These are phyloP conservation scores for Cynara cardunculus DNA, from an alignment of 129 eudicot species.

Conservation along the genomic window DNA sequence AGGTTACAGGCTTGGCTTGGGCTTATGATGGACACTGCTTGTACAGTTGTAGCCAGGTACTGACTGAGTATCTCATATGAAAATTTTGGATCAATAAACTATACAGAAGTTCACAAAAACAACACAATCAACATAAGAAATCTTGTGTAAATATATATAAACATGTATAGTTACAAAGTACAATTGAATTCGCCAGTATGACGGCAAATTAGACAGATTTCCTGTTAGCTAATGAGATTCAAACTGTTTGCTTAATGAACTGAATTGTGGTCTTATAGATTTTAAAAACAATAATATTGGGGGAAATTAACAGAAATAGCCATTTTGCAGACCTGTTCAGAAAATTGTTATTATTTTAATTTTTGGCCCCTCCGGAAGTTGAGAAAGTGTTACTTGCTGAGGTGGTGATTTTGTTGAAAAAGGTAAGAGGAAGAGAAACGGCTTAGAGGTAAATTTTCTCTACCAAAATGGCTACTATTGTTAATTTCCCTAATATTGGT, in stretches of 20 bases:
- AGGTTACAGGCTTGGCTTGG: conserved; percentile 95
- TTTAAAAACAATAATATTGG: background rate
- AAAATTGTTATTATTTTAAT: too few species aligned
- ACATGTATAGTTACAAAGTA: background rate
- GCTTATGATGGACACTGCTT: conserved; percentile 80
- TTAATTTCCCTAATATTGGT: background rate
- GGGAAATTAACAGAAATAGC: too few species aligned
- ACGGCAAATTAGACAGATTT: conserved; percentile 5
- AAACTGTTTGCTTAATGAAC: background rate
- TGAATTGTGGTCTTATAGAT: background rate
- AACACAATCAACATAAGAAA: background rate
- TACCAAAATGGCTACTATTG: too few species aligned
- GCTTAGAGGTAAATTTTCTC: too few species aligned
- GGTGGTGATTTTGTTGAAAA: too few species aligned
- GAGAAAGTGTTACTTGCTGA: too few species aligned
- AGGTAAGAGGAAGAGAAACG: too few species aligned
- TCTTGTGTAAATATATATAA: background rate
- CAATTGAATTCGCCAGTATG: background rate
- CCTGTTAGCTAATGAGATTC: background rate
- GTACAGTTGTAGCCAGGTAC: conserved; percentile 97
- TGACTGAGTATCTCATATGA: background rate
- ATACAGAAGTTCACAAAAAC: background rate
- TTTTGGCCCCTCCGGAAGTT: too few species aligned
- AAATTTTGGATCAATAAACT: background rate
- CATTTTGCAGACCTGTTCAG: too few species aligned